Evolutionary conservation across 2,329 filamentous ascomycete species (phyloP).

Genomic region (Pseudogymnoascus sp.): DNA sequence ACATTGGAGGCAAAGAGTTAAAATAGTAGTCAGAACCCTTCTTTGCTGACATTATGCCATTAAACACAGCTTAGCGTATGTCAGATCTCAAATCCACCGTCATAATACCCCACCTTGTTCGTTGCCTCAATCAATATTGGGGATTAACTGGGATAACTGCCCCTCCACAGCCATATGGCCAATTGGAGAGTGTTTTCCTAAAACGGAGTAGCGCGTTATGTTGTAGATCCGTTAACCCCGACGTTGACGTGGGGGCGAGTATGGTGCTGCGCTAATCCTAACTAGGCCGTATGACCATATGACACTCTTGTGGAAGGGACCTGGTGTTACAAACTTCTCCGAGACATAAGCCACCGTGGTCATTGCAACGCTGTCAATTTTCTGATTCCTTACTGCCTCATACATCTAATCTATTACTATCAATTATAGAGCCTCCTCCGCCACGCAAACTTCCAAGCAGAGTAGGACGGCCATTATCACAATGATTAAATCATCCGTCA

Average conservation of each 20-base stretch:
- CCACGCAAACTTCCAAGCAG: neutral
- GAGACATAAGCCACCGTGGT: neutral
- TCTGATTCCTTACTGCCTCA: neutral
- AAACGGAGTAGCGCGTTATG: neutral
- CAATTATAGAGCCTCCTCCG: neutral
- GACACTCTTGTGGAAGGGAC: neutral
- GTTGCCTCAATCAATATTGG: neutral
- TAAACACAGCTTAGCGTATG: neutral
- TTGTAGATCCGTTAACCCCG: conserved; percentile 1
- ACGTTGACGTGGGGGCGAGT: neutral
- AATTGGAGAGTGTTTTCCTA: conserved; percentile 10
- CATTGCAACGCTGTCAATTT: neutral
- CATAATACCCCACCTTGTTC: neutral
- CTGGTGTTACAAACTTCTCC: neutral
- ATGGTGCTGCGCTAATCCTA: neutral
- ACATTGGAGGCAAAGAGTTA: neutral
- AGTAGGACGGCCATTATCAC: neutral
- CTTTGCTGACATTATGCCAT: neutral
- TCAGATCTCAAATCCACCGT: neutral
- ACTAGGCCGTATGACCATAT: neutral
- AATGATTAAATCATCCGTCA: neutral
- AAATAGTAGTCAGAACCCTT: neutral
- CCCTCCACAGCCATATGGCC: neutral
- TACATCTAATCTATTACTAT: neutral
- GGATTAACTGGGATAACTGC: neutral